Evolutionary conservation across 768 basidiomycete genomes (phyloP).

Genomic region (Rhodotorula taiwanensis): DNA sequence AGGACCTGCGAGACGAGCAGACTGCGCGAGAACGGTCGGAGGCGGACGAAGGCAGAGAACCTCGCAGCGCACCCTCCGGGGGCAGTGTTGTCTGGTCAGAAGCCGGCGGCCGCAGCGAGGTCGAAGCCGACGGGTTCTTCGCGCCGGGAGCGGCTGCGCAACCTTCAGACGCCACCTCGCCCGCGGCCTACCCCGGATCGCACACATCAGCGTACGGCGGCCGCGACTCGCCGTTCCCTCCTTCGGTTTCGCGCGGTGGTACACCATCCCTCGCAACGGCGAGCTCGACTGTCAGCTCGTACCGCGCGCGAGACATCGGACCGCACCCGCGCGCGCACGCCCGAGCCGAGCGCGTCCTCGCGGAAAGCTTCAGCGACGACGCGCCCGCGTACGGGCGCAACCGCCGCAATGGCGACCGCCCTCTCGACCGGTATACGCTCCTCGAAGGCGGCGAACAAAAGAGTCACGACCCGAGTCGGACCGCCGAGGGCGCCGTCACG

Average conservation of each 20-base stretch:
- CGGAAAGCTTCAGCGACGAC: not conserved
- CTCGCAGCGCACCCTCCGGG: no score
- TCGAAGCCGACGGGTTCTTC: no score
- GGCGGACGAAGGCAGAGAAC: not conserved
- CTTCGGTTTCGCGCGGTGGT: not conserved
- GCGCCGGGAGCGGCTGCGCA: no score
- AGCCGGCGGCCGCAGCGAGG: no score
- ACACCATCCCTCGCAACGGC: not conserved
- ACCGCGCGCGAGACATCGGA: not conserved
- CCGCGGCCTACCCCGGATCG: no score
- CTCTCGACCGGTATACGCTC: not conserved
- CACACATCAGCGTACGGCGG: no score
- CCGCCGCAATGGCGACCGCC: no score
- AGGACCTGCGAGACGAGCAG: not conserved
- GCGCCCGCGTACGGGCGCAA: not conserved
- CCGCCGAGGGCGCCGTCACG: constrained; percentile 15
- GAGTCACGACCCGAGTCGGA: constrained; percentile 1
- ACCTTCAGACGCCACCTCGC: no score
- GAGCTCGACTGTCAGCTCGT: not conserved
- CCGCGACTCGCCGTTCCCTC: no score
- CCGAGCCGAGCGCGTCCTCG: constrained; percentile 6
- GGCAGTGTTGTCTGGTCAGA: no score
- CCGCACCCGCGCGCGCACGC: not conserved
- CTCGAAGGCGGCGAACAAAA: constrained; percentile 9
- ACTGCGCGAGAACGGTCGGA: not conserved